Evolutionary conservation across 176 grass and related monocot species (phyloP), one percentile per base, ranked within the genome.

Genomic region (Carex myosuroides): DNA sequence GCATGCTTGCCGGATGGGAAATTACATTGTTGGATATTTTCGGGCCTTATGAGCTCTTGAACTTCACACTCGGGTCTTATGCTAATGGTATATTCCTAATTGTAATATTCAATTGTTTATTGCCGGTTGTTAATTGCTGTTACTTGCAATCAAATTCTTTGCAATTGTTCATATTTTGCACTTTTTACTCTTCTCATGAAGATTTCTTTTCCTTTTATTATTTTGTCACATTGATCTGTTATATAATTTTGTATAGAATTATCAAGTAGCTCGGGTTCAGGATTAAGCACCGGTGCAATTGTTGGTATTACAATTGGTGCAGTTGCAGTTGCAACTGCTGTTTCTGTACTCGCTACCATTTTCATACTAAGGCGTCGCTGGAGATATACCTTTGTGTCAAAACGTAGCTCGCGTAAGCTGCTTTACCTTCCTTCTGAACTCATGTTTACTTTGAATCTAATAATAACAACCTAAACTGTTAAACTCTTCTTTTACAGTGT

Each of bases 21-120:
- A 95, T 99, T 72, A 92, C 91, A 76, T 84, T 99, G 69, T 74
- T 50, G 86, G 87, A 92, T 89, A 63, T 65, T 74, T 99, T 95
- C 81, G 96, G 96, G 73, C 96, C 96, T 72, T 99, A 99, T 61
- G 96, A 99, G 65, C 88, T 99, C 78, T 91, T 99, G 64, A 90
- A 93, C 86, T 95, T 99, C 85, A 89, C 89, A 1, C 85, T 92
- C 63, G 93, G 91, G 69, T 87, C 83, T 56, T 93, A 93, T 69
- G 88, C 26, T 74, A 83, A 85, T 24, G 96, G 93, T 95, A 87
- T 74, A 88, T 84, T 78, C 7, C 2, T 53, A 29, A 56, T 57
- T 56, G 44, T 74, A 46, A 52, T 24, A 74, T 52, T 8, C 44
- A 7, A 18, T 5, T 56, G 13, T 13, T 53, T 13, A 13, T 56